phyloP scores from a whole-genome alignment of 202 grass and related monocot species.

The Panicum virgatum region DNA sequence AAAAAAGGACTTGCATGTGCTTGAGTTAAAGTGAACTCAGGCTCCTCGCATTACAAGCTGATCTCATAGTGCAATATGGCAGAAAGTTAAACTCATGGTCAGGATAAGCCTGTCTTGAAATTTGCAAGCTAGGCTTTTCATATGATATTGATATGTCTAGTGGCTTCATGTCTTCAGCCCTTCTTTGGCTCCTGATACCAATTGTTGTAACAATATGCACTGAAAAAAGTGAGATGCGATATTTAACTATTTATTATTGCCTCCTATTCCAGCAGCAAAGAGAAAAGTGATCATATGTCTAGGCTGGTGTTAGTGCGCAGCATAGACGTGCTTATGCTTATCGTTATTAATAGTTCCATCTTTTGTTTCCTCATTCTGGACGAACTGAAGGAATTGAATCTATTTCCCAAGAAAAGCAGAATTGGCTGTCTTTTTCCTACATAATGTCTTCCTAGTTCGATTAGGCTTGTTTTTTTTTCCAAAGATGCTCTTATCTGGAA shows the following conservation, averaged over 20 bases:
- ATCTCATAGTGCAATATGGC: background rate
- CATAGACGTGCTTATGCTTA: conserved; percentile 7
- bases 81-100: background rate
- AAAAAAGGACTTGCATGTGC: background rate
- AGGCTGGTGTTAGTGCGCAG: background rate
- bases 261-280: background rate
- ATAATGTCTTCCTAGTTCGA: background rate
- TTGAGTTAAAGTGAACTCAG: background rate
- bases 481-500: background rate
- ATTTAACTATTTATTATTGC: background rate
- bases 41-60: background rate
- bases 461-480: background rate
- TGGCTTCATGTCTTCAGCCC: background rate
- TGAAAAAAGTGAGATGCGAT: background rate
- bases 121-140: background rate
- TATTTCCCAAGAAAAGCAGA: background rate
- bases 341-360: background rate
- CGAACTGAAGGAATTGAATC: conserved; percentile 7
- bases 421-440: background rate
- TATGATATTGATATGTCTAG: too few species aligned
- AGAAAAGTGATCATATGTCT: background rate
- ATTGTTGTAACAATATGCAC: background rate
- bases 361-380: background rate
- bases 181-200: background rate
- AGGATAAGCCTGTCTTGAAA: background rate